Percentiles rank a stretch among this genome's conserved stretches.
Conservation (phyloP, 352 stramenopile species). For the Globisporangium perplexum region DNA sequence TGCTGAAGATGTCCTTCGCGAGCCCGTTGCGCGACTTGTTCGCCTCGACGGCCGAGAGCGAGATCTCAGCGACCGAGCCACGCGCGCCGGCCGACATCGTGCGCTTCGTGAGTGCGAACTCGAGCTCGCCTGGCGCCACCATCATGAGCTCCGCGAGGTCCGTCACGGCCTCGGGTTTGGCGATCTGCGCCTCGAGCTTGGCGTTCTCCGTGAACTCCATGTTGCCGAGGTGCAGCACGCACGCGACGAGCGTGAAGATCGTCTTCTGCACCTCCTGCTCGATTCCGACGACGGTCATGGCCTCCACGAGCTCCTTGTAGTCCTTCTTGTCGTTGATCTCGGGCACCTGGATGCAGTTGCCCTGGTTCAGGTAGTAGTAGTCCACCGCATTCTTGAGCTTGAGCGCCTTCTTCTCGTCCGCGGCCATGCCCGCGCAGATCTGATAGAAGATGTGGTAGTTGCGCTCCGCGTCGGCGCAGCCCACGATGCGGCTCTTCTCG, state of each 20-base stretch:
- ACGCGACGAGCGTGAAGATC: constrained; percentile 95
- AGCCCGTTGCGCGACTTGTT: constrained; percentile 92
- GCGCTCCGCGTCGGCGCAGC: constrained; percentile 89
- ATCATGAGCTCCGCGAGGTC: constrained; percentile 83
- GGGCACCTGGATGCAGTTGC: constrained; percentile 88
- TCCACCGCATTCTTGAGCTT: constrained; percentile 85
- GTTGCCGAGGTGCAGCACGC: constrained; percentile 97
- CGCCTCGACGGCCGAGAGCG: constrained; percentile 74
- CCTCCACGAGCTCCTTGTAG: constrained; percentile 90
- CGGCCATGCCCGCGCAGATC: constrained; percentile 81
- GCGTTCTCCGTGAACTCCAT: constrained; percentile 89
- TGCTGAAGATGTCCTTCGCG: constrained; percentile 94
- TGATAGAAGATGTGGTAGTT: constrained; percentile 99
- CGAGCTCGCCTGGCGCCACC: constrained; percentile 74
- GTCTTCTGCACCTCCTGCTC: constrained; percentile 85
- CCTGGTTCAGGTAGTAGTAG: constrained; percentile 93
- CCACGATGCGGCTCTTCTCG: constrained; percentile 96
- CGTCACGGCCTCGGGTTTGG: constrained; percentile 54
- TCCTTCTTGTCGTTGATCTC: constrained; percentile 95
- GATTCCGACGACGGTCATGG: constrained; percentile 91
- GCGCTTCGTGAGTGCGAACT: constrained; percentile 87
- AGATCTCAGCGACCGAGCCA: constrained; percentile 82
- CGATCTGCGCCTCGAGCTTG: constrained; percentile 75
- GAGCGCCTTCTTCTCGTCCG: constrained; percentile 62
- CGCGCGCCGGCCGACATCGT: constrained; percentile 85